Conservation (phyloP, 1,284 basidiomycete genomes). For the Wolfiporia cocos region DNA sequence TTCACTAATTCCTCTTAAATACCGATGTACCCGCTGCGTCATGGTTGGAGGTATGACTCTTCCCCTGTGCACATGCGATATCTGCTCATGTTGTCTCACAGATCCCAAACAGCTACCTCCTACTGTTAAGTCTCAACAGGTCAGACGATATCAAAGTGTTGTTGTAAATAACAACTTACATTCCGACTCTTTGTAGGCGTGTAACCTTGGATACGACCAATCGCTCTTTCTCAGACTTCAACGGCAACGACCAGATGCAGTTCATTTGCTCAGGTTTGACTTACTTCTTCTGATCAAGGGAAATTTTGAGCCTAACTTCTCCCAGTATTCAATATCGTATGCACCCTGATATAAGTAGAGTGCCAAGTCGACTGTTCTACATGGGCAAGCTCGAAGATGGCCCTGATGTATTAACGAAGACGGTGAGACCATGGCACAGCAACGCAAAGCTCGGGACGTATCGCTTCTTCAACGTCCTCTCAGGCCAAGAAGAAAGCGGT, state of each 20-base stretch:
- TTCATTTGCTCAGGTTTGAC: constrained; percentile 84
- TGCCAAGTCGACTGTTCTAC: constrained; percentile 93
- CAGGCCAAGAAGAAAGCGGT: constrained; percentile 48
- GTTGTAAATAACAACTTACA: background rate
- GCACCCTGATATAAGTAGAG: constrained; percentile 92
- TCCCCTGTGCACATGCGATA: too few relatives aligned
- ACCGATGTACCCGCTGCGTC: constrained; percentile 79
- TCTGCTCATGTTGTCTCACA: constrained; percentile 20
- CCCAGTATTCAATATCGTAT: constrained; percentile 97
- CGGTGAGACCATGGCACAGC: constrained; percentile 82
- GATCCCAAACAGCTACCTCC: constrained; percentile 98
- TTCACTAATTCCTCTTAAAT: constrained; percentile 95
- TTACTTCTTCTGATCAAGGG: background rate
- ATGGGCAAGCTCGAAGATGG: constrained; percentile 80
- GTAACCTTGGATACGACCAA: constrained; percentile 80
- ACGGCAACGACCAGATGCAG: constrained; percentile 69
- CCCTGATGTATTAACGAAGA: constrained; percentile 83
- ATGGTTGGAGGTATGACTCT: constrained; percentile 90
- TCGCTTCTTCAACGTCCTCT: constrained; percentile 79
- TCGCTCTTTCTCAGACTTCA: constrained; percentile 94
- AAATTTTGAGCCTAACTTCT: constrained; percentile 7
- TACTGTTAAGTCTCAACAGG: constrained; percentile 88
- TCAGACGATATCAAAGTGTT: constrained; percentile 21
- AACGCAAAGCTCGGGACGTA: constrained; percentile 82
- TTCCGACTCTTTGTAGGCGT: constrained; percentile 45